Conservation (phyloP, 208 protist genomes). For the Leishmania lainsoni region DNA sequence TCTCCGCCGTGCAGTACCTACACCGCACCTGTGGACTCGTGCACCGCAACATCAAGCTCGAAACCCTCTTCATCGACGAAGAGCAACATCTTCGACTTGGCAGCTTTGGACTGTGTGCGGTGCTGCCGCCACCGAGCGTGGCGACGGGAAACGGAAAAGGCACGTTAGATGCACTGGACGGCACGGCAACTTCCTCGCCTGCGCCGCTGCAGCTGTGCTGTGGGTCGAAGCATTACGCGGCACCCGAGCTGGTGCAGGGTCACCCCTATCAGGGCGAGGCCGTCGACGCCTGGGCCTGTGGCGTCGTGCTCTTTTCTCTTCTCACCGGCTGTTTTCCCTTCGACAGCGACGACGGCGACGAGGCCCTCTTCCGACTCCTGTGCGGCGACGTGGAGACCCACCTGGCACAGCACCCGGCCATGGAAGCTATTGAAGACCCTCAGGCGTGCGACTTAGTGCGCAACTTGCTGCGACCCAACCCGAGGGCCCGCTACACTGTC, state of each 20-base stretch:
- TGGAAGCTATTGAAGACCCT: slow-evolving; percentile 48
- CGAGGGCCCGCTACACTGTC: slow-evolving; percentile 50
- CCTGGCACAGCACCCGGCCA: slow-evolving; percentile 52
- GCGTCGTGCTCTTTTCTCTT: slow-evolving; percentile 95
- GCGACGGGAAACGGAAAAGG: not conserved
- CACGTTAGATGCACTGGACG: not conserved
- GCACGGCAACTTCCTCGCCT: slow-evolving; percentile 8
- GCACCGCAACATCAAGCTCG: slow-evolving; percentile 84
- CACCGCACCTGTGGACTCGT: slow-evolving; percentile 57
- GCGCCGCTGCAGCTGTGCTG: slow-evolving; percentile 64
- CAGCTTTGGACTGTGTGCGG: slow-evolving; percentile 62
- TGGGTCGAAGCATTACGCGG: slow-evolving; percentile 88
- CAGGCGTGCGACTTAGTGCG: slow-evolving; percentile 63
- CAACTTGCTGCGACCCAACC: slow-evolving; percentile 58
- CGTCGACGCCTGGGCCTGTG: slow-evolving; percentile 96
- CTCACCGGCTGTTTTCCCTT: slow-evolving; percentile 92
- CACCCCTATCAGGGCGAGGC: slow-evolving; percentile 86
- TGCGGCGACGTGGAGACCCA: slow-evolving; percentile 43
- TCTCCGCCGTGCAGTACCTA: slow-evolving; percentile 53
- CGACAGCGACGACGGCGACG: slow-evolving; percentile 44
- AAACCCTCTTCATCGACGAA: slow-evolving; percentile 65
- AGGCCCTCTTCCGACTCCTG: slow-evolving; percentile 49
- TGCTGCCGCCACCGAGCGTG: slow-evolving; percentile 24
- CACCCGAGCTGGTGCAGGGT: slow-evolving; percentile 92
- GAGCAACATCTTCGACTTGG: slow-evolving; percentile 53